Evolutionary conservation across 805 yeast species (phyloP).

Genomic region (Metschnikowia peoriensis): DNA sequence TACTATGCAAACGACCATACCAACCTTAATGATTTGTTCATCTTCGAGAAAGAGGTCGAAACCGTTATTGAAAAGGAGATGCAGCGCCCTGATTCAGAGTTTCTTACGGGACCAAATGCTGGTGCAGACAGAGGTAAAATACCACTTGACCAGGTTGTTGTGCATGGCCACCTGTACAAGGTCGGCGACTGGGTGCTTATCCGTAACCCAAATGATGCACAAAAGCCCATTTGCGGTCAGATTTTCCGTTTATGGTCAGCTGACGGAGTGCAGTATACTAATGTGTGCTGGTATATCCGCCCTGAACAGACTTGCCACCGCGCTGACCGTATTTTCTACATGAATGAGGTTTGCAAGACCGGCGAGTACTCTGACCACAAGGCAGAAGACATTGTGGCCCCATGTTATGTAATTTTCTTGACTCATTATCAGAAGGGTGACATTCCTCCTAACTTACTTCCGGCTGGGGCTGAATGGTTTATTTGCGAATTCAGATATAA

Average conservation of each 20-base stretch:
- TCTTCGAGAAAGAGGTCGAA: conserved; percentile 61
- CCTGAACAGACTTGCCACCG: conserved; percentile 98
- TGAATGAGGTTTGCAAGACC: conserved; percentile 93
- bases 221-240: conserved; percentile 91
- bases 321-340: conserved; percentile 82
- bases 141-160: conserved; percentile 76
- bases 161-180: conserved; percentile 67
- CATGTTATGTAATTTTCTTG: conserved; percentile 91
- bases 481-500: conserved; percentile 94
- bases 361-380: conserved; percentile 95
- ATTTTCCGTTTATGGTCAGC: conserved; percentile 94
- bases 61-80: conserved; percentile 64
- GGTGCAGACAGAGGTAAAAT: conserved; percentile 57
- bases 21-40: conserved; percentile 58
- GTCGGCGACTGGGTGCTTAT: conserved; percentile 96
- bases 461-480: conserved; percentile 79
- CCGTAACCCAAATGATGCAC: conserved; percentile 81
- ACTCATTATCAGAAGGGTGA: conserved; percentile 95
- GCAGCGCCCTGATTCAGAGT: conserved; percentile 78
- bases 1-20: conserved; percentile 53
- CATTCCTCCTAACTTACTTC: conserved; percentile 61
- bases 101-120: conserved; percentile 41
- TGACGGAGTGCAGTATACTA: conserved; percentile 78
- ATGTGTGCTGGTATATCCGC: conserved; percentile 96
- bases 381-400: conserved; percentile 84